Percentiles rank a stretch among this genome's conserved stretches.
These are phyloP conservation scores for Cyanidioschyzon merolae DNA, from an alignment of 23 red algal species.

Conservation along the genomic window DNA sequence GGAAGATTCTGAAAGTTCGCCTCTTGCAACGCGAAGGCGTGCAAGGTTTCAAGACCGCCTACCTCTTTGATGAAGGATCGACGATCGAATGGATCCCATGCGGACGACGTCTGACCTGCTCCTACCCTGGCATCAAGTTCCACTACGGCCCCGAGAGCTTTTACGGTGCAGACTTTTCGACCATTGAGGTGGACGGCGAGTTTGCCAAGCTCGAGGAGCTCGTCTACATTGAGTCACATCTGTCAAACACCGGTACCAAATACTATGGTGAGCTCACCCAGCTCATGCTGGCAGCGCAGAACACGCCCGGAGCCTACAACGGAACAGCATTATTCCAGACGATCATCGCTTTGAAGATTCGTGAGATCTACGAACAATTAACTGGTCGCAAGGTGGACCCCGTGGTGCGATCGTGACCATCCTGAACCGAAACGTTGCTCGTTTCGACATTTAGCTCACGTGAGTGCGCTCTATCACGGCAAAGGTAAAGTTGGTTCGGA, in stretches of 20 bases:
- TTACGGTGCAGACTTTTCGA: conserved; percentile 63
- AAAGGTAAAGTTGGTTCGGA: no score
- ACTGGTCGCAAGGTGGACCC: conserved; percentile 51
- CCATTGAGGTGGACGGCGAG: conserved; percentile 84
- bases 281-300: conserved; percentile 58
- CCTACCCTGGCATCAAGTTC: conserved; percentile 97
- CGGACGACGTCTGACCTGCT: conserved; percentile 71
- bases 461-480: no score
- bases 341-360: conserved; percentile 85
- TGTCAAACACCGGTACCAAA: conserved; percentile 80
- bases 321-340: conserved; percentile 94
- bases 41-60: conserved; percentile 41
- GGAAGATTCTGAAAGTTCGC: conserved; percentile 79
- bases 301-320: conserved; percentile 83
- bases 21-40: conserved; percentile 63
- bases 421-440: no score
- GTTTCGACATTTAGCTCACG: no score
- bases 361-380: conserved; percentile 72
- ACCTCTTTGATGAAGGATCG: conserved; percentile 91
- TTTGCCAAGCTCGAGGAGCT: conserved; percentile 98
- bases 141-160: conserved; percentile 91
- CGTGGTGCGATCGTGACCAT: conserved; percentile 4
- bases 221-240: conserved; percentile 95
- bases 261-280: conserved; percentile 98
- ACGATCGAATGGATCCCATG: conserved; percentile 98